phyloP scores from a whole-genome alignment of 2,329 filamentous ascomycete species.

The Phoma sp. region DNA sequence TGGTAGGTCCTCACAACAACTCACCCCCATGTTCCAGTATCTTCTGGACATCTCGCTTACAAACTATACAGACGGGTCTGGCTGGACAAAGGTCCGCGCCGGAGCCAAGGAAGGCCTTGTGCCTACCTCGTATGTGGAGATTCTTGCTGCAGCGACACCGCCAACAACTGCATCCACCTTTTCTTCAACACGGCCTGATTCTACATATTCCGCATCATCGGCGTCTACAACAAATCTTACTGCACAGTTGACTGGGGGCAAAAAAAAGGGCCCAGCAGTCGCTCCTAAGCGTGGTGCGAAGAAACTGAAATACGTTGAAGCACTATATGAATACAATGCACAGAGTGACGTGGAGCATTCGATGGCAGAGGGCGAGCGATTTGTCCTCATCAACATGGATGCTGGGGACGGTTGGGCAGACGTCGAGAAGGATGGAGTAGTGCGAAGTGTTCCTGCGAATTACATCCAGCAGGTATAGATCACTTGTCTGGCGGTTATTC shows the following conservation, averaged over 20 bases:
- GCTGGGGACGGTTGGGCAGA: conserved; percentile 95
- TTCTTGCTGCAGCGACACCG: conserved; percentile 52
- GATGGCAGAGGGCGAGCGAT: conserved; percentile 89
- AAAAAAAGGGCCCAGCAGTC: conserved; percentile 91
- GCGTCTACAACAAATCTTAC: conserved; percentile 66
- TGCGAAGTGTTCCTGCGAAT: conserved; percentile 89
- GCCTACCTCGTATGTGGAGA: conserved; percentile 83
- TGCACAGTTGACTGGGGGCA: conserved; percentile 51
- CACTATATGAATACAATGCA: conserved; percentile 88
- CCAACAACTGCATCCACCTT: conserved; percentile 42
- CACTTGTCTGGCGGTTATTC: conserved; percentile 23
- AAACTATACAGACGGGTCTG: conserved; percentile 73
- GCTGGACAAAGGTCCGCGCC: conserved; percentile 85
- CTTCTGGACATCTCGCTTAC: conserved; percentile 27
- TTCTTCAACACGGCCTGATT: conserved; percentile 52
- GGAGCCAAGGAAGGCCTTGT: conserved; percentile 83
- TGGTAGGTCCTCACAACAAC: conserved; percentile 63
- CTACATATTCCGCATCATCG: conserved; percentile 78
- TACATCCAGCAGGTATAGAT: conserved; percentile 78
- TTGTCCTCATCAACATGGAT: conserved; percentile 87
- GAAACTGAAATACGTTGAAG: conserved; percentile 92
- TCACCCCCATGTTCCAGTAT: conserved; percentile 23
- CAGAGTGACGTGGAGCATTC: conserved; percentile 85
- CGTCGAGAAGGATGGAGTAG: conserved; percentile 87
- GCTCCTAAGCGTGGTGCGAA: conserved; percentile 90